Conservation (phyloP, 768 basidiomycete species). For the Leucosporidium yakuticum region DNA sequence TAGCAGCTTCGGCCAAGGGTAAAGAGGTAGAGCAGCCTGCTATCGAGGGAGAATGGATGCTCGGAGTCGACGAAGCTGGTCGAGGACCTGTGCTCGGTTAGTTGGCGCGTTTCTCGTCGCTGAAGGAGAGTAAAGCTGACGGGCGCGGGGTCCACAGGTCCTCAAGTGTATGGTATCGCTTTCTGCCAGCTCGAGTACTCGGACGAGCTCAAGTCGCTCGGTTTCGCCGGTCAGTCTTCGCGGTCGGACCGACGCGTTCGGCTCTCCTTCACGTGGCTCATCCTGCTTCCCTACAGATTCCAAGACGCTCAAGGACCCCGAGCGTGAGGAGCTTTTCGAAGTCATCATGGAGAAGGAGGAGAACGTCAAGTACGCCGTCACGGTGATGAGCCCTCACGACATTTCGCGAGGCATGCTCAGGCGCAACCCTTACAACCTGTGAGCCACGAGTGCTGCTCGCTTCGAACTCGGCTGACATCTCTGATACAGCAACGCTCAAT, state of each 20-base stretch:
- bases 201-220: conserved; percentile 65
- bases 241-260: neutral
- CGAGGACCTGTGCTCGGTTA: conserved; percentile 84
- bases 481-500: conserved; percentile 59
- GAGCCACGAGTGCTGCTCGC: neutral
- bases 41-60: conserved; percentile 50
- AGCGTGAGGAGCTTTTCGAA: conserved; percentile 59
- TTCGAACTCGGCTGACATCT: neutral
- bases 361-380: conserved; percentile 41
- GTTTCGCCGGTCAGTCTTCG: conserved; percentile 70
- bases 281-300: conserved; percentile 60
- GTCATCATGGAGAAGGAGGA: conserved; percentile 55
- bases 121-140: neutral
- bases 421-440: conserved; percentile 70
- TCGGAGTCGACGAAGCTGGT: conserved; percentile 98
- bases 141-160: conserved; percentile 44
- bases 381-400: conserved; percentile 72
- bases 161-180: conserved; percentile 91
- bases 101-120: conserved; percentile 13
- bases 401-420: conserved; percentile 89
- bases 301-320: conserved; percentile 72
- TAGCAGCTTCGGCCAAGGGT: neutral
- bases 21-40: conserved; percentile 13
- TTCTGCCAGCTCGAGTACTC: conserved; percentile 79
- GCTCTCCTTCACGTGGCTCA: neutral